A percentile compares a stretch with the other conserved stretches of the same genome.
Conservation (phyloP, 306 rosid species). For the Malus orientalis region DNA sequence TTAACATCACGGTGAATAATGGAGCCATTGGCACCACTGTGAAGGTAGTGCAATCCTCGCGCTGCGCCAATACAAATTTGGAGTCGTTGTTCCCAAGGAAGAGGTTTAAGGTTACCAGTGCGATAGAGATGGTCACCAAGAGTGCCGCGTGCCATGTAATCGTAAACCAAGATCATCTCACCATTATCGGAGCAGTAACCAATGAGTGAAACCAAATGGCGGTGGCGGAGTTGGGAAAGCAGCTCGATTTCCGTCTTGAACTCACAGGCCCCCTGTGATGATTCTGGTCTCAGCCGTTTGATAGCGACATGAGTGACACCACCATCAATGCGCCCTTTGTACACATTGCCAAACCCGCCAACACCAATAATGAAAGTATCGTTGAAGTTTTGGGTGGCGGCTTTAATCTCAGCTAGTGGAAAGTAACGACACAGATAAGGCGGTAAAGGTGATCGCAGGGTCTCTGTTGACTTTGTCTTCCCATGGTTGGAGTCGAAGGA, state of each 20-base stretch:
- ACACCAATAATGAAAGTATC: background rate
- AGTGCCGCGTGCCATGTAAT: slow-evolving; percentile 7
- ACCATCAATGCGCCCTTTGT: background rate
- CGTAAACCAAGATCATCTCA: background rate
- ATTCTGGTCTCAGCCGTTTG: background rate
- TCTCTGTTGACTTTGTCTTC: background rate
- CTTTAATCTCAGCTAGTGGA: background rate
- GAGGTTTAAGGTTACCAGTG: background rate
- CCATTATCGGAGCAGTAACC: background rate
- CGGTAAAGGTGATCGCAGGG: background rate
- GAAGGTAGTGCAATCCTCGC: background rate
- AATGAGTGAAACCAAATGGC: slow-evolving; percentile 12
- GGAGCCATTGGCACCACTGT: background rate
- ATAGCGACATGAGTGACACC: background rate
- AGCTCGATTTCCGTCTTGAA: slow-evolving; percentile 20
- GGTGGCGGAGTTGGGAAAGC: slow-evolving; percentile 13
- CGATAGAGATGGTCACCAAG: slow-evolving; percentile 5
- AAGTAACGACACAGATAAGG: slow-evolving; percentile 7
- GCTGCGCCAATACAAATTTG: slow-evolving; percentile 12
- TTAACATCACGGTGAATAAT: slow-evolving; percentile 16
- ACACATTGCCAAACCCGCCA: slow-evolving; percentile 22
- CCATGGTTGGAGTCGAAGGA: background rate
- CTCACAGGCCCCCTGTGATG: slow-evolving; percentile 12
- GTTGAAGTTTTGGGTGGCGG: background rate
- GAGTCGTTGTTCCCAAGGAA: slow-evolving; percentile 10